These are phyloP conservation scores for Coprinopsis sp. DNA, from an alignment of 768 basidiomycete species.

Conservation along the genomic window DNA sequence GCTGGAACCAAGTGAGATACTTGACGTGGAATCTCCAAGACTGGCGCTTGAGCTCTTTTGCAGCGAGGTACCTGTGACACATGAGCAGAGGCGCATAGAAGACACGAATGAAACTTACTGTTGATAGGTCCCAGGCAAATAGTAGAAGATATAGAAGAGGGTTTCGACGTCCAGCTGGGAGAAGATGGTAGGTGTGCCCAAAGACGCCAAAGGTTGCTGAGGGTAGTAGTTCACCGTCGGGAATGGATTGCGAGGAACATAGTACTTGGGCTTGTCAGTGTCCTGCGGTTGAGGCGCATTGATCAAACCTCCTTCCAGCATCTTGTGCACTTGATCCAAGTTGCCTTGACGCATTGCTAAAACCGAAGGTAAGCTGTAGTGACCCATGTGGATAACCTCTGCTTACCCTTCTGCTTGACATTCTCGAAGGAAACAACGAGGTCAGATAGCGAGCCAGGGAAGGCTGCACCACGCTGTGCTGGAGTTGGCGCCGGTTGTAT, in stretches of 20 bases:
- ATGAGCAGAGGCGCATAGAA: neutral
- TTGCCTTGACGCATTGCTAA: slow-evolving; percentile 77
- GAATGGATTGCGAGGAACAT: slow-evolving; percentile 89
- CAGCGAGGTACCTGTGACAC: slow-evolving; percentile 75
- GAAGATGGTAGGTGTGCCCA: slow-evolving; percentile 82
- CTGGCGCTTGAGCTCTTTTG: slow-evolving; percentile 94
- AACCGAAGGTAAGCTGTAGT: slow-evolving; percentile 32
- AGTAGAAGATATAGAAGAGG: slow-evolving; percentile 98
- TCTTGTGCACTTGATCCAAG: slow-evolving; percentile 85
- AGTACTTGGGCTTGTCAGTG: slow-evolving; percentile 98
- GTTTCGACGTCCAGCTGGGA: slow-evolving; percentile 94
- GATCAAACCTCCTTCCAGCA: slow-evolving; percentile 87
- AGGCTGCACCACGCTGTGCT: slow-evolving; percentile 35
- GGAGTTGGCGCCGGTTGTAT: slow-evolving; percentile 27
- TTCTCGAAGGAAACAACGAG: slow-evolving; percentile 92
- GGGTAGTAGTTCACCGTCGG: slow-evolving; percentile 93
- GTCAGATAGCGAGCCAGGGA: slow-evolving; percentile 86
- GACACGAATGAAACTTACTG: slow-evolving; percentile 55
- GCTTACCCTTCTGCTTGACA: slow-evolving; percentile 91
- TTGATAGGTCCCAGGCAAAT: slow-evolving; percentile 94
- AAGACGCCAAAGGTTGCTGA: slow-evolving; percentile 73
- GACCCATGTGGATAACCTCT: neutral
- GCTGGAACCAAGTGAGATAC: slow-evolving; percentile 99
- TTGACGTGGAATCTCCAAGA: slow-evolving; percentile 99
- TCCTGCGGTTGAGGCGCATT: slow-evolving; percentile 90